These are phyloP conservation scores for Mycena vitilis DNA, from an alignment of 768 basidiomycete genomes.

Conservation along the genomic window DNA sequence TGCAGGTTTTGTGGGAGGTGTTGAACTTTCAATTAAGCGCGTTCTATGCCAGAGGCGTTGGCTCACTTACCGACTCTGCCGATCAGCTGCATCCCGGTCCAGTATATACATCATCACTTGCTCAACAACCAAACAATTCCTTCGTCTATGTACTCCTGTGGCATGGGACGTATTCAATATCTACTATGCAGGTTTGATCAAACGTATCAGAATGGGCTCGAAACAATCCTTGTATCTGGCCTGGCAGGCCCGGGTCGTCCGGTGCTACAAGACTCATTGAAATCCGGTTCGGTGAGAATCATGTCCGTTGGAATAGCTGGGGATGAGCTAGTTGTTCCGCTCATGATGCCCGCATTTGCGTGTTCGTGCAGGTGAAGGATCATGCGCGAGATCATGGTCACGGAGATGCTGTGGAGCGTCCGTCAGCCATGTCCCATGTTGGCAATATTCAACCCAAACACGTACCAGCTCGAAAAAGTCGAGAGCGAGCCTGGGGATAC, in stretches of 20 bases:
- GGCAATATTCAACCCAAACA: not conserved
- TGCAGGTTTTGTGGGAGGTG: too few species aligned
- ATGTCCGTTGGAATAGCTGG: not conserved
- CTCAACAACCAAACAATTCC: too few species aligned
- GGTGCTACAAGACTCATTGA: not conserved
- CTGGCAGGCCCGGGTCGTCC: too few species aligned
- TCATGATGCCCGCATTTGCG: constrained; percentile 24
- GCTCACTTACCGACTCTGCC: too few species aligned
- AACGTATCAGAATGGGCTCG: too few species aligned
- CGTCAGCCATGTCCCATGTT: not conserved
- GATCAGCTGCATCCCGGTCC: too few species aligned
- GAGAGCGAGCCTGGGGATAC: constrained; percentile 8
- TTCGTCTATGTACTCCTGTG: too few species aligned
- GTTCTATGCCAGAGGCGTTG: too few species aligned
- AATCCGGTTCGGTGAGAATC: not conserved
- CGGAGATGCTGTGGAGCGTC: constrained; percentile 41
- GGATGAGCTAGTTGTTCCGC: not conserved
- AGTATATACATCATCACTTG: too few species aligned
- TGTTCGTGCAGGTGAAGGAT: constrained; percentile 51
- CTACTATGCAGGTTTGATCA: too few species aligned
- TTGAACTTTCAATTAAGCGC: too few species aligned
- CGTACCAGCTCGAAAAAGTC: constrained; percentile 1
- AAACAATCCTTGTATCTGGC: not conserved
- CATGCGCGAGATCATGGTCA: constrained; percentile 51
- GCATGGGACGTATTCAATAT: too few species aligned